phyloP scores from a whole-genome alignment of 805 yeast species.

The Lachancea kluyveri region DNA sequence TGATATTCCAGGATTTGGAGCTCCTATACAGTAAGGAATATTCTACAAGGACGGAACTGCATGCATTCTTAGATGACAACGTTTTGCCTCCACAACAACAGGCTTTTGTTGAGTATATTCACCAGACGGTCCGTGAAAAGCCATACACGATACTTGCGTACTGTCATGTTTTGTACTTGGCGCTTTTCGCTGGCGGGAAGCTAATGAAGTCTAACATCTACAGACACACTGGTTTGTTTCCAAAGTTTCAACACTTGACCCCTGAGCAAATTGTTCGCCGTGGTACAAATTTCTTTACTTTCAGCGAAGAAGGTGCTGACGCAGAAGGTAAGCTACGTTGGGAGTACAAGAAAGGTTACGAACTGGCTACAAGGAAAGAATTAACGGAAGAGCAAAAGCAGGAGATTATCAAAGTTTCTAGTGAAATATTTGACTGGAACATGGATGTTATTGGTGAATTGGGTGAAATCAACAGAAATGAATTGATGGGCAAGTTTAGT shows the following conservation, averaged over 20 bases:
- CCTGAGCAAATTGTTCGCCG: slow-evolving; percentile 52
- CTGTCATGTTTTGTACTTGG: slow-evolving; percentile 79
- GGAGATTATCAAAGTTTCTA: slow-evolving; percentile 63
- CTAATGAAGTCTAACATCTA: slow-evolving; percentile 61
- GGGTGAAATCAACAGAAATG: slow-evolving; percentile 55
- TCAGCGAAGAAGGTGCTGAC: slow-evolving; percentile 53
- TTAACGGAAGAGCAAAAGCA: slow-evolving; percentile 65
- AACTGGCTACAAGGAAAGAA: slow-evolving; percentile 64
- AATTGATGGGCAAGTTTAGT: slow-evolving; percentile 48
- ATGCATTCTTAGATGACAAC: slow-evolving; percentile 6
- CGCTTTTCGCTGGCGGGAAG: slow-evolving; percentile 81
- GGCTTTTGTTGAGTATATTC: slow-evolving; percentile 56
- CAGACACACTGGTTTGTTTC: slow-evolving; percentile 66
- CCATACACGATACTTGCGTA: slow-evolving; percentile 74
- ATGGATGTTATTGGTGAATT: slow-evolving; percentile 57
- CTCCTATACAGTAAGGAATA: slow-evolving; percentile 54
- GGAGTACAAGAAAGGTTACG: slow-evolving; percentile 68
- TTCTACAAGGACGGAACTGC: slow-evolving; percentile 9
- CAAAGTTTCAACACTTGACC: slow-evolving; percentile 61
- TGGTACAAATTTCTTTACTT: slow-evolving; percentile 60
- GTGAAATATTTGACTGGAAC: slow-evolving; percentile 59
- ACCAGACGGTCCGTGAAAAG: slow-evolving; percentile 44
- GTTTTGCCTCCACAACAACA: slow-evolving; percentile 50
- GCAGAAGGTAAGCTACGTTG: slow-evolving; percentile 62
- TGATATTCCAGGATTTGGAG: slow-evolving; percentile 54